Base-by-base conservation (phyloP, 768 basidiomycete genomes). In the Naganishia onofrii region DNA sequence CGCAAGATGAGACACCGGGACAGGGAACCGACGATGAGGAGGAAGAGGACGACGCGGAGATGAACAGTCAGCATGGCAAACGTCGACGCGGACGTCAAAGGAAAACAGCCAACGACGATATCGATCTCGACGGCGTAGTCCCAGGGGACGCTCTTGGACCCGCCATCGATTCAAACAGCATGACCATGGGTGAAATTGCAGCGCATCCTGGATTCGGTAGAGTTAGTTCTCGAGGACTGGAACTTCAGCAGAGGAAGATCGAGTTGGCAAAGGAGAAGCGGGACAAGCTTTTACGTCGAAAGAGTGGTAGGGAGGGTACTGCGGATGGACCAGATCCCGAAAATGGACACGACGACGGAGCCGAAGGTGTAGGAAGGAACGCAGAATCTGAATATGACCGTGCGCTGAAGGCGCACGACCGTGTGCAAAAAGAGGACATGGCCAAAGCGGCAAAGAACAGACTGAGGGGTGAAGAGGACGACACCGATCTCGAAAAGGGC, bases 111-210 rank as follows among this genome's bases (percentile, higher is more conserved):
- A 63, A 63, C 19, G 68, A 69, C 28, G 69, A 57, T 46, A 36
- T 70, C 31, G 60, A 70, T 44, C 44, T 58, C 23, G 69, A 70
- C 6, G 51, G 28, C 17, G 51, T 58, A 26, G 53, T 53, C 21
- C 48, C 69, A 0, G 69, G 69, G 10, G 58, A 70, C 63, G 57
- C 58, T 36, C 31, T 70, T 12, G 69, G 69, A 63, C 69, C 69
- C 6, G 51, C 58, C 21, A 70, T 70, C 51, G 60, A 70, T 44
- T 34, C 57, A 23, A 53, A 29, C 32, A 38, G n/a, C 26, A 58
- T 63, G 69, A 70, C 69, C 32, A 70, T 70, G 69, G 69, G 58
- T 9, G 69, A 70, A 28, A 65, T 70, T 51, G 69, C 69, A 12
- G 60, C 60, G 23, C 31, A 63, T 63, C 69, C 69, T 2, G 69